These are phyloP conservation scores for Penicillium hordei DNA, from an alignment of 2,329 filamentous ascomycete species.

Conservation along the genomic window DNA sequence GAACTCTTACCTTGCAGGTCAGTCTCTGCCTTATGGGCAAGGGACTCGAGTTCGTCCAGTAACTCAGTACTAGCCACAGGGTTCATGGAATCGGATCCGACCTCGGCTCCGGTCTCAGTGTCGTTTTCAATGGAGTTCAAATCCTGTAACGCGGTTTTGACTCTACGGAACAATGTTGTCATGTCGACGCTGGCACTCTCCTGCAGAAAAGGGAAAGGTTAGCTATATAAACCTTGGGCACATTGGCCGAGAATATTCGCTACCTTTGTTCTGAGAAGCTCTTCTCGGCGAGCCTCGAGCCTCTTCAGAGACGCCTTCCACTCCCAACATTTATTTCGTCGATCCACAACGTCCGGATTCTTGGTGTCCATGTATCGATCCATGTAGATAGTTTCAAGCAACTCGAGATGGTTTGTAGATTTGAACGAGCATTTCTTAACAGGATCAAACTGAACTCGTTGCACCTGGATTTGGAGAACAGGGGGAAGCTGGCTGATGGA, in stretches of 20 bases:
- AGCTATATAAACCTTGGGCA: constrained; percentile 2
- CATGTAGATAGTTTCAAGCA: constrained; percentile 80
- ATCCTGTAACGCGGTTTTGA: constrained; percentile 46
- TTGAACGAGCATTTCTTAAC: constrained; percentile 63
- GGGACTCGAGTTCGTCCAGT: constrained; percentile 44
- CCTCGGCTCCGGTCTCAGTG: constrained; percentile 18
- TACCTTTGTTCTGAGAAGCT: constrained; percentile 43
- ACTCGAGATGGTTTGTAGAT: constrained; percentile 71
- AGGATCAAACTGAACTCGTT: constrained; percentile 72
- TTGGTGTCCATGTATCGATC: constrained; percentile 77
- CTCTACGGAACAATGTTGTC: constrained; percentile 32
- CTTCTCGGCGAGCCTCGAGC: constrained; percentile 51
- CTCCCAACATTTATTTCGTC: constrained; percentile 71
- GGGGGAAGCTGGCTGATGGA: constrained; percentile 77
- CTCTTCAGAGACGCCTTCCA: constrained; percentile 64
- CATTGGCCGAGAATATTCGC: neutral
- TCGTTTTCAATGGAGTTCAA: constrained; percentile 42
- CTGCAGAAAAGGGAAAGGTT: constrained; percentile 1
- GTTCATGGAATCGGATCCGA: constrained; percentile 40
- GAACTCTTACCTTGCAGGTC: constrained; percentile 47
- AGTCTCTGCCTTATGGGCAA: constrained; percentile 46
- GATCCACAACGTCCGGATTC: constrained; percentile 61
- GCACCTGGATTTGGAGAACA: constrained; percentile 84
- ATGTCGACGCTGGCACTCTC: constrained; percentile 32
- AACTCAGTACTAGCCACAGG: constrained; percentile 43